Conservation (phyloP, 208 protist genomes). For the Crithidia expoeki region DNA sequence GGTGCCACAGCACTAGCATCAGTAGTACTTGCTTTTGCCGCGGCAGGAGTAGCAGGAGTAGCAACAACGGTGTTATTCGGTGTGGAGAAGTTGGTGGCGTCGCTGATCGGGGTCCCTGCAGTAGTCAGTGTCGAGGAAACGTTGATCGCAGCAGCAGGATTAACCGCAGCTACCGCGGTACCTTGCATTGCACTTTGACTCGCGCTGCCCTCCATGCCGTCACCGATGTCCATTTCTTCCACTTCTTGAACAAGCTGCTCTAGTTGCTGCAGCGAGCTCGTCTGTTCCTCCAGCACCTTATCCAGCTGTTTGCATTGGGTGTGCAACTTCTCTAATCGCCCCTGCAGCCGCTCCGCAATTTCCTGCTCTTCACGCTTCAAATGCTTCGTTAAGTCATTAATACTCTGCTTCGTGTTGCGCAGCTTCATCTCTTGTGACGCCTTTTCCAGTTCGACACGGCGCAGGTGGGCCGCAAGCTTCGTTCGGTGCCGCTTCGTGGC, state of each 20-base stretch:
- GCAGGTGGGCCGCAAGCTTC: slow-evolving; percentile 46
- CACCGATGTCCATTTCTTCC: slow-evolving; percentile 40
- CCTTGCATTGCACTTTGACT: not conserved
- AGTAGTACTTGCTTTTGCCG: no score
- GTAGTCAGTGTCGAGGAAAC: no score
- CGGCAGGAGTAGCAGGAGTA: not conserved
- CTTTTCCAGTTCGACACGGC: slow-evolving; percentile 47
- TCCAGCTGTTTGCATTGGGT: slow-evolving; percentile 65
- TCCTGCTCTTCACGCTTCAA: slow-evolving; percentile 71
- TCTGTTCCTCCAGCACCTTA: slow-evolving; percentile 52
- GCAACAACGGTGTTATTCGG: not conserved
- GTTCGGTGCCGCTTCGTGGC: slow-evolving; percentile 48
- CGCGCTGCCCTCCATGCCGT: not conserved
- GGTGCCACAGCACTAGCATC: no score
- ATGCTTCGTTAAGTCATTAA: slow-evolving; percentile 46
- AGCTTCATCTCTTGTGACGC: slow-evolving; percentile 56
- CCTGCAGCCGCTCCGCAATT: slow-evolving; percentile 43
- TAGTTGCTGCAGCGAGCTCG: slow-evolving; percentile 66
- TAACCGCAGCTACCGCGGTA: not conserved
- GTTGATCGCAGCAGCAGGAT: no score
- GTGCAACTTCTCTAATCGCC: slow-evolving; percentile 57
- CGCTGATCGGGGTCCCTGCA: no score
- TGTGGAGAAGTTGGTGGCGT: no score
- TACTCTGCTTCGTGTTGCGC: slow-evolving; percentile 43
- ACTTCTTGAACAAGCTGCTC: slow-evolving; percentile 68